A percentile compares a stretch with the other conserved stretches of the same genome.
Evolutionary conservation across 176 grass and related monocot genomes (phyloP).

Genomic region (Stipa capillata): DNA sequence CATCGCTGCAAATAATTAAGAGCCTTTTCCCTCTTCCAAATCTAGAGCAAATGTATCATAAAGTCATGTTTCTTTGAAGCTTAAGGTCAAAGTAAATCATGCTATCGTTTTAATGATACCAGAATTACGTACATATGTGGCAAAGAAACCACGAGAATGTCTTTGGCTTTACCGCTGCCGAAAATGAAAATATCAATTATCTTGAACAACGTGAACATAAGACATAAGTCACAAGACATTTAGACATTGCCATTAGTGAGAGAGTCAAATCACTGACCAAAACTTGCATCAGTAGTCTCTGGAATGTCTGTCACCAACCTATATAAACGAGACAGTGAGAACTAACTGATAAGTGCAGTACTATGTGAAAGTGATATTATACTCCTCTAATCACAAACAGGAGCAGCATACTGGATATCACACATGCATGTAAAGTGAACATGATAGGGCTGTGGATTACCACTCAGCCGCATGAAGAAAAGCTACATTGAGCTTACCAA

Average conservation of each 20-base stretch:
- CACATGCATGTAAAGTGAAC: constrained; percentile 26
- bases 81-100: background rate
- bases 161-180: background rate
- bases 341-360: constrained; percentile 24
- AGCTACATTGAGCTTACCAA: constrained; percentile 55
- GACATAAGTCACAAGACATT: background rate
- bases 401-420: background rate
- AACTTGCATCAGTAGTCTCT: constrained; percentile 74
- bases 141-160: background rate
- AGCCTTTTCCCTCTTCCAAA: background rate
- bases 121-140: background rate
- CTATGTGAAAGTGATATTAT: constrained; percentile 17
- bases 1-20: background rate
- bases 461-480: constrained; percentile 25
- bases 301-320: constrained; percentile 99
- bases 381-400: constrained; percentile 10
- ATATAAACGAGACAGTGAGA: constrained; percentile 11
- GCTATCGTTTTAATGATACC: background rate
- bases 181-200: background rate
- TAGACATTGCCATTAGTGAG: background rate
- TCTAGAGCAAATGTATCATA: background rate
- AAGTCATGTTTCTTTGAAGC: background rate
- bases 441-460: constrained; percentile 9
- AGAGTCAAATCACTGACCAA: constrained; percentile 54
- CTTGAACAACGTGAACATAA: background rate